phyloP scores from a whole-genome alignment of 306 rosid genomes.

The Lupinus albus region DNA sequence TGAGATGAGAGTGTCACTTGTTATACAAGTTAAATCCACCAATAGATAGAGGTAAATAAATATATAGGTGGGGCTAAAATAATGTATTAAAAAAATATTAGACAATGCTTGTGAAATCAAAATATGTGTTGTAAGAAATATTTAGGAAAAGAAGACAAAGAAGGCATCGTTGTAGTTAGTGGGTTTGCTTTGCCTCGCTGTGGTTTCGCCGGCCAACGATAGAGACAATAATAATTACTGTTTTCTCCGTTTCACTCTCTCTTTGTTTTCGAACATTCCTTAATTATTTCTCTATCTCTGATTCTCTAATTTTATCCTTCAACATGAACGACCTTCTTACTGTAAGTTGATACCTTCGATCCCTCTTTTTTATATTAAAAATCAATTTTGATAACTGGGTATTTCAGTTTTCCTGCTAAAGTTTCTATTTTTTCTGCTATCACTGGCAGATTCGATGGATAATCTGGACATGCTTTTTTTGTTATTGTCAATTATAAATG shows the following conservation, averaged over 20 bases:
- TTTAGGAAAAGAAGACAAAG: background rate
- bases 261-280: conserved; percentile 21
- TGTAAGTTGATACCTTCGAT: conserved; percentile 53
- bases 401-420: background rate
- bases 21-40: no score
- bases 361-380: conserved; percentile 25
- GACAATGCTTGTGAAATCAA: no score
- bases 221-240: conserved; percentile 22
- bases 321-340: conserved; percentile 90
- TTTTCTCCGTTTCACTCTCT: background rate
- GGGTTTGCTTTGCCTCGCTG: conserved; percentile 48
- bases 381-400: conserved; percentile 43
- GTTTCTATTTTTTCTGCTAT: conserved; percentile 25
- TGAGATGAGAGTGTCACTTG: no score
- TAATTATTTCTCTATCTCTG: background rate
- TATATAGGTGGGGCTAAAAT: no score
- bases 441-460: conserved; percentile 38
- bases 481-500: background rate
- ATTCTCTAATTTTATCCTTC: conserved; percentile 46
- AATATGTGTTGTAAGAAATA: no score
- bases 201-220: conserved; percentile 58
- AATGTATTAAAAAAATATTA: no score
- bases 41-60: no score
- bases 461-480: background rate
- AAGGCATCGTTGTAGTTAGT: conserved; percentile 27